A percentile compares a stretch with the other conserved stretches of the same genome.
Conservation (phyloP, 1,139 yeast genomes). For the Geotrichum siamense region DNA sequence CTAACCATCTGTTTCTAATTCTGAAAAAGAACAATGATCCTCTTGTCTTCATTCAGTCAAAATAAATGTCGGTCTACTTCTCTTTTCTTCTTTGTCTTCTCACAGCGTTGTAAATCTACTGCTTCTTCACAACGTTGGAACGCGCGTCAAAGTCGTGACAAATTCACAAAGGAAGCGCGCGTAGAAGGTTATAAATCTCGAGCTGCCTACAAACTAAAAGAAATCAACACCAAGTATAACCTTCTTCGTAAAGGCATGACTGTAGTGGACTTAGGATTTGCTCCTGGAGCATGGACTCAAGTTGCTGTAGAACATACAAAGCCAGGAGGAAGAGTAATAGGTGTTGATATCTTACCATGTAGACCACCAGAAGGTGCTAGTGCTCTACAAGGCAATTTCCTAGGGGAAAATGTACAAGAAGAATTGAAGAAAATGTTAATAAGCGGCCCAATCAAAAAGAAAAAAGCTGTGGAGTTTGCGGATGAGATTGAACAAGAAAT, state of each 20-base stretch:
- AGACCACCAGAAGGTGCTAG: slow-evolving; percentile 76
- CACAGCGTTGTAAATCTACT: slow-evolving; percentile 6
- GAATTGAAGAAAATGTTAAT: slow-evolving; percentile 50
- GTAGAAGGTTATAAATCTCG: slow-evolving; percentile 61
- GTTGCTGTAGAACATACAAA: slow-evolving; percentile 58
- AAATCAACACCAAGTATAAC: slow-evolving; percentile 53
- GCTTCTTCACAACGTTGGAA: slow-evolving; percentile 69
- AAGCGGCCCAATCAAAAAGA: slow-evolving; percentile 29
- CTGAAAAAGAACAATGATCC: no score
- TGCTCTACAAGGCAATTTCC: slow-evolving; percentile 78
- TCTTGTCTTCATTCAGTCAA: no score
- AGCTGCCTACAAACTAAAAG: slow-evolving; percentile 78
- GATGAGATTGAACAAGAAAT: slow-evolving; percentile 24
- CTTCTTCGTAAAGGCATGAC: slow-evolving; percentile 51
- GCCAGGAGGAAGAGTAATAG: slow-evolving; percentile 61
- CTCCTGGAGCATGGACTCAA: slow-evolving; percentile 95
- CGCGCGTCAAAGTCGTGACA: slow-evolving; percentile 58
- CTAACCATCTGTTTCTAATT: no score
- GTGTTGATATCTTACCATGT: slow-evolving; percentile 75
- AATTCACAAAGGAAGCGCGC: slow-evolving; percentile 59
- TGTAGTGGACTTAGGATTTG: slow-evolving; percentile 84
- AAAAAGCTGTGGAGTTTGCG: slow-evolving; percentile 31
- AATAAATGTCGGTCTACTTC: no score
- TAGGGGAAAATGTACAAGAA: slow-evolving; percentile 58
- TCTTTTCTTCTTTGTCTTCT: neutral